These are phyloP conservation scores for Hyphopichia fennica DNA, from an alignment of 1,139 yeast species.

Conservation along the genomic window DNA sequence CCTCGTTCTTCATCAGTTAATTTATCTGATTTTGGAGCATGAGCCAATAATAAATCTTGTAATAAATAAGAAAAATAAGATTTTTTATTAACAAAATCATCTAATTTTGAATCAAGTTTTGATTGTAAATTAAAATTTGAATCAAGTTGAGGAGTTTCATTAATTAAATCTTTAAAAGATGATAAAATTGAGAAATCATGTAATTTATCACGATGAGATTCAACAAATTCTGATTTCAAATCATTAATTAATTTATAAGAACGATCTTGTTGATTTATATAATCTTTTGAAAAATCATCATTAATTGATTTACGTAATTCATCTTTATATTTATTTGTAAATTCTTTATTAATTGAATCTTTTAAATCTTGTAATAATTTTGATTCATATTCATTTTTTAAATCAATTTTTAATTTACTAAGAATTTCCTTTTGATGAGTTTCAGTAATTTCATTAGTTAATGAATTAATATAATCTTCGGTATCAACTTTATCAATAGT, in stretches of 20 bases:
- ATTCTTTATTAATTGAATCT: constrained; percentile 10
- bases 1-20: constrained; percentile 24
- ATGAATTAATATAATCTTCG: constrained; percentile 6
- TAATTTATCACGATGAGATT: constrained; percentile 15
- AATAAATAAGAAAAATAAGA: constrained; percentile 14
- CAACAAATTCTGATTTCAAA: constrained; percentile 20
- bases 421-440: constrained; percentile 17
- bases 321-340: constrained; percentile 14
- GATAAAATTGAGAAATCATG: constrained; percentile 19
- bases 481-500: constrained; percentile 6
- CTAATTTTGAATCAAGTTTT: constrained; percentile 14
- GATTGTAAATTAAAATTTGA: constrained; percentile 7
- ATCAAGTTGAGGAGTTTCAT: constrained; percentile 7
- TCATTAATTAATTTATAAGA: constrained; percentile 21
- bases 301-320: constrained; percentile 16
- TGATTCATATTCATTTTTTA: constrained; percentile 12
- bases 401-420: constrained; percentile 13
- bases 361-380: constrained; percentile 14
- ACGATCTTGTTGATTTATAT: constrained; percentile 17
- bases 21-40: constrained; percentile 21
- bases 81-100: constrained; percentile 14
- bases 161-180: constrained; percentile 14
- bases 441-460: constrained; percentile 11
- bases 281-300: constrained; percentile 19
- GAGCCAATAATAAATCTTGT: constrained; percentile 15